These are phyloP conservation scores for Cyphellophora europaea DNA, from an alignment of 2,329 filamentous ascomycete species.

Conservation along the genomic window DNA sequence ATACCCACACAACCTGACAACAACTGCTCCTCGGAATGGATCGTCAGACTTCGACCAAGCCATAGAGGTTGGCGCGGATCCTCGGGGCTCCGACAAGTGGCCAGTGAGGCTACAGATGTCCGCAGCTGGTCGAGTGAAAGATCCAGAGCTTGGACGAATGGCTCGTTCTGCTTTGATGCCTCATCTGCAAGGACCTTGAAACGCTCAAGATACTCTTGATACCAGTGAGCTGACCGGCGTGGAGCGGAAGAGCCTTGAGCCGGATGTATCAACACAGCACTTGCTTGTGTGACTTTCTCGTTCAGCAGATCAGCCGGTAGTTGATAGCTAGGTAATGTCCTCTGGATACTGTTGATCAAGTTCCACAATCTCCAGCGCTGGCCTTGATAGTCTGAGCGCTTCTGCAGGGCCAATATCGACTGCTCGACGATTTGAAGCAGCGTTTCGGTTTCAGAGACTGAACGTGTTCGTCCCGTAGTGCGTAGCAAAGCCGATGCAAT, in stretches of 20 bases:
- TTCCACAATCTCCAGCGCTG: conserved; percentile 17
- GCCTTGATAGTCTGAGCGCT: conserved; percentile 14
- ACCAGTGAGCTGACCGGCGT: conserved; percentile 1
- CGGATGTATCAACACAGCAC: not conserved
- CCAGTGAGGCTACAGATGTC: too few relatives aligned
- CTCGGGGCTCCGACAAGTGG: too few relatives aligned
- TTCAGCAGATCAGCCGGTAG: not conserved
- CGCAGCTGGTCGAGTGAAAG: too few relatives aligned
- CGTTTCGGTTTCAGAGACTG: not conserved
- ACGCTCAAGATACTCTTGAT: conserved; percentile 10
- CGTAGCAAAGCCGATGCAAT: conserved; percentile 9
- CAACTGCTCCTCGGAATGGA: conserved; percentile 3
- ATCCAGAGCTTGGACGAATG: too few relatives aligned
- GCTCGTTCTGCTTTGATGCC: not conserved
- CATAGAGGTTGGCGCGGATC: too few relatives aligned
- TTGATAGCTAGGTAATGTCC: not conserved
- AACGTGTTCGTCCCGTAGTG: not conserved
- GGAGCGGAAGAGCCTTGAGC: too few relatives aligned
- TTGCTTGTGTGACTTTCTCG: not conserved
- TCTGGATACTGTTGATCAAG: conserved; percentile 2
- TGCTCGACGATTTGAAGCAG: conserved; percentile 2
- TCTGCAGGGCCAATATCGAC: conserved; percentile 6
- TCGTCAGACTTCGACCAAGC: conserved; percentile 6
- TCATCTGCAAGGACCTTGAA: conserved; percentile 8
- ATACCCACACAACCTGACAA: conserved; percentile 9